Conservation (phyloP, 208 protist genomes). For the Novymonas esmeraldas region DNA sequence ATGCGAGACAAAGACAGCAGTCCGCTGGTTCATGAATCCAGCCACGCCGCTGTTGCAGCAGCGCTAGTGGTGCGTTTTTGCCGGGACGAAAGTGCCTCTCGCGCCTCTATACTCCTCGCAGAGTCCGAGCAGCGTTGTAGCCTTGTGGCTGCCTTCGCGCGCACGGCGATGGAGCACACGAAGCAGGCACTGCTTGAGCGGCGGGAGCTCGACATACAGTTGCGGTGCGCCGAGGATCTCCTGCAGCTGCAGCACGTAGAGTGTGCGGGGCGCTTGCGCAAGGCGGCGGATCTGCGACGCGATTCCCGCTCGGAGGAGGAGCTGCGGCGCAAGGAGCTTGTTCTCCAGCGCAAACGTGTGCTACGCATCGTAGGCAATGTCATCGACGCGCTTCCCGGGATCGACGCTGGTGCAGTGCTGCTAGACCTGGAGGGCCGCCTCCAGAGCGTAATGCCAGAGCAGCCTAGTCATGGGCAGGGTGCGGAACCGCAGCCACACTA, state of each 20-base stretch:
- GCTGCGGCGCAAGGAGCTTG: slow-evolving; percentile 11
- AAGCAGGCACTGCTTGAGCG: not conserved
- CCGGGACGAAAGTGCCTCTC: too few relatives aligned
- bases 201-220: not conserved
- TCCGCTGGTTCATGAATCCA: slow-evolving; percentile 1
- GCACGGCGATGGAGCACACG: not conserved
- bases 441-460: slow-evolving; percentile 6
- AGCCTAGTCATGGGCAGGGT: too few relatives aligned
- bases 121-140: slow-evolving; percentile 7
- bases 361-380: slow-evolving; percentile 7
- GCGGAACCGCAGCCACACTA: too few relatives aligned
- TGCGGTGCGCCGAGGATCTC: slow-evolving; percentile 17
- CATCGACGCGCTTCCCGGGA: slow-evolving; percentile 11
- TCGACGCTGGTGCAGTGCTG: not conserved
- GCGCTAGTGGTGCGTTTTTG: too few relatives aligned
- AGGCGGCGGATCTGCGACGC: slow-evolving; percentile 18
- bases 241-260: slow-evolving; percentile 21
- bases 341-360: slow-evolving; percentile 11
- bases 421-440: slow-evolving; percentile 16
- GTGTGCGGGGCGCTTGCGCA: slow-evolving; percentile 14
- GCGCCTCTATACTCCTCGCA: not conserved
- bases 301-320: slow-evolving; percentile 5
- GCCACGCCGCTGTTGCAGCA: too few relatives aligned
- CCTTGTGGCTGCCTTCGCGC: slow-evolving; percentile 9
- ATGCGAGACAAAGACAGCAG: not conserved